Conservation (phyloP, 768 basidiomycete species). For the Ephemerocybe angulata region DNA sequence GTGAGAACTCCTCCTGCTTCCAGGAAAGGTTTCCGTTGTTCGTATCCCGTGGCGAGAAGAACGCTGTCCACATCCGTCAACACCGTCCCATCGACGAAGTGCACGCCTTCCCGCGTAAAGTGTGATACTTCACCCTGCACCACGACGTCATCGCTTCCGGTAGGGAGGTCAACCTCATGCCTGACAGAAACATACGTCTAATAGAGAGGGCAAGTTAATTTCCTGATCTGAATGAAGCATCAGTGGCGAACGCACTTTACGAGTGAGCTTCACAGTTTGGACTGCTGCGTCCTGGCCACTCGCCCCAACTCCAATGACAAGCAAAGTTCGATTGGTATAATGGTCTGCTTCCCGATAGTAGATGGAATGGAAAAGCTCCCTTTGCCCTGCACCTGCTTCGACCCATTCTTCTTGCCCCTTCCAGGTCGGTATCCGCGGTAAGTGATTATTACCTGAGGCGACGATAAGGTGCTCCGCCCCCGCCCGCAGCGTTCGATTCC, state of each 20-base stretch:
- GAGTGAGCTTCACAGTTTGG: constrained; percentile 38
- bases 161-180: constrained; percentile 18
- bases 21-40: constrained; percentile 48
- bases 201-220: not conserved
- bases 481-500: constrained; percentile 1
- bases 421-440: constrained; percentile 44
- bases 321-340: constrained; percentile 39
- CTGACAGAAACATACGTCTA: constrained; percentile 33
- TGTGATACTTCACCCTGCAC: constrained; percentile 44
- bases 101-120: constrained; percentile 41
- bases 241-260: constrained; percentile 32
- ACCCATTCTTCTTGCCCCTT: constrained; percentile 50
- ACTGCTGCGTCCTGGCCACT: constrained; percentile 45
- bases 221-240: not conserved
- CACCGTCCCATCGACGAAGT: constrained; percentile 45
- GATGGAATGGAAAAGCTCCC: constrained; percentile 49
- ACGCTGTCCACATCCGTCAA: constrained; percentile 40
- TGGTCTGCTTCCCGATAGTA: constrained; percentile 47
- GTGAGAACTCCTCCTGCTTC: constrained; percentile 27
- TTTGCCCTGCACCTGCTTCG: constrained; percentile 17
- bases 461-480: constrained; percentile 51
- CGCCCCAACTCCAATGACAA: constrained; percentile 46
- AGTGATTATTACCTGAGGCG: constrained; percentile 54
- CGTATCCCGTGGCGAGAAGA: constrained; percentile 55
- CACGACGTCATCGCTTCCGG: constrained; percentile 21